These are phyloP conservation scores for Conticribra guillardii DNA, from an alignment of 108 stramenopile species.

Conservation along the genomic window DNA sequence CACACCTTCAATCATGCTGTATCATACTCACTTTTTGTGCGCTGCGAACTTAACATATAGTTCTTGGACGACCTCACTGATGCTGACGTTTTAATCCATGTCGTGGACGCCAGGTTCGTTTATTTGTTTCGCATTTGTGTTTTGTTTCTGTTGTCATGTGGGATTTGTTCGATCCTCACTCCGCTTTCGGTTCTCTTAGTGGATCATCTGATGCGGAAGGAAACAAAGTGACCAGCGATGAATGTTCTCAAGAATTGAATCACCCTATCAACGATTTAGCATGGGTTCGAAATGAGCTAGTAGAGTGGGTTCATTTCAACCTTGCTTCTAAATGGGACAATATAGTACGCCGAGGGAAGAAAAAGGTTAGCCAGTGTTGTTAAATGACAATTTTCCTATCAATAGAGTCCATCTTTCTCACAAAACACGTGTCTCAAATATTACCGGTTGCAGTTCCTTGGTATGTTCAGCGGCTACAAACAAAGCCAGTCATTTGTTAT, in stretches of 20 bases:
- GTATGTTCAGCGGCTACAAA: constrained; percentile 90
- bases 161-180: background rate
- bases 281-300: constrained; percentile 73
- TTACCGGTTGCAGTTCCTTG: constrained; percentile 51
- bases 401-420: no score
- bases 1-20: no score
- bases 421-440: background rate
- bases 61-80: constrained; percentile 92
- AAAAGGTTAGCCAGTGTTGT: constrained; percentile 20
- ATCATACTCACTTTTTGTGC: no score
- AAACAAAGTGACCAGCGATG: constrained; percentile 45
- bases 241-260: constrained; percentile 28
- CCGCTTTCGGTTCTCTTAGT: constrained; percentile 44
- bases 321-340: constrained; percentile 81
- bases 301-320: constrained; percentile 90
- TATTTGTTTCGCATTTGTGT: background rate
- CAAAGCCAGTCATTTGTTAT: constrained; percentile 61
- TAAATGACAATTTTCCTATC: no score
- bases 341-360: constrained; percentile 62
- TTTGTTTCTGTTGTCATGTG: background rate
- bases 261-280: constrained; percentile 77
- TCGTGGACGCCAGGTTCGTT: constrained; percentile 70
- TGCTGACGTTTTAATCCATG: constrained; percentile 89
- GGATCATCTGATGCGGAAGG: constrained; percentile 82
- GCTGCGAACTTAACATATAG: no score